These are phyloP conservation scores for Botrytis pseudocinerea DNA, from an alignment of 2,329 filamentous ascomycete genomes.

Conservation along the genomic window DNA sequence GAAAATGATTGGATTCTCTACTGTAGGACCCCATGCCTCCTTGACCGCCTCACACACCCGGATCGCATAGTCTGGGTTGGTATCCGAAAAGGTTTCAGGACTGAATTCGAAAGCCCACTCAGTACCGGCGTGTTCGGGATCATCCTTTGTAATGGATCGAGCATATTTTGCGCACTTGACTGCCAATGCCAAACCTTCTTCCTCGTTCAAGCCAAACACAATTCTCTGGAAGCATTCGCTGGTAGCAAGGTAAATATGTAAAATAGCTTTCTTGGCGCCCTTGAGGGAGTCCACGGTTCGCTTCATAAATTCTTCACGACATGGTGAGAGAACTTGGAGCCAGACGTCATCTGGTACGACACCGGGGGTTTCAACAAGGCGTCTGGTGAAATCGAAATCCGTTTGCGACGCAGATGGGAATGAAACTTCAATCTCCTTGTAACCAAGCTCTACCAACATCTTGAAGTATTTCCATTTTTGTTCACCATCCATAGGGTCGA, in stretches of 20 bases:
- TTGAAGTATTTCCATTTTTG: slow-evolving; percentile 96
- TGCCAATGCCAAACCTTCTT: slow-evolving; percentile 78
- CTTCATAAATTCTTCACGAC: slow-evolving; percentile 85
- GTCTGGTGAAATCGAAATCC: slow-evolving; percentile 92
- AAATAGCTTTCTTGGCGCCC: slow-evolving; percentile 88
- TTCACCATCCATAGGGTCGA: slow-evolving; percentile 93
- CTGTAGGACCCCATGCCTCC: slow-evolving; percentile 82
- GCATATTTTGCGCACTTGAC: slow-evolving; percentile 85
- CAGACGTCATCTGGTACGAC: slow-evolving; percentile 84
- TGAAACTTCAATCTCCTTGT: slow-evolving; percentile 97
- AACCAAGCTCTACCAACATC: slow-evolving; percentile 88
- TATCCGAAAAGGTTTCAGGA: slow-evolving; percentile 89
- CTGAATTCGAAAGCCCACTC: slow-evolving; percentile 81
- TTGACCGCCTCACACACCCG: slow-evolving; percentile 91
- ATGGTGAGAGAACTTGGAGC: slow-evolving; percentile 90
- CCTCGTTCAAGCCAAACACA: slow-evolving; percentile 84
- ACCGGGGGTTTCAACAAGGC: slow-evolving; percentile 81
- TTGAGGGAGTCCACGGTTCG: slow-evolving; percentile 85
- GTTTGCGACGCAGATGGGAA: slow-evolving; percentile 94
- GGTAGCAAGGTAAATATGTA: slow-evolving; percentile 95
- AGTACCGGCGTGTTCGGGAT: slow-evolving; percentile 57
- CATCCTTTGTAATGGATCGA: slow-evolving; percentile 83
- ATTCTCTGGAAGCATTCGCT: slow-evolving; percentile 93
- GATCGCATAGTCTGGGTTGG: slow-evolving; percentile 78
- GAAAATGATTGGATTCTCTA: slow-evolving; percentile 85